These are phyloP conservation scores for Exophiala sp. DNA, from an alignment of 2,329 filamentous ascomycete species.

Conservation along the genomic window DNA sequence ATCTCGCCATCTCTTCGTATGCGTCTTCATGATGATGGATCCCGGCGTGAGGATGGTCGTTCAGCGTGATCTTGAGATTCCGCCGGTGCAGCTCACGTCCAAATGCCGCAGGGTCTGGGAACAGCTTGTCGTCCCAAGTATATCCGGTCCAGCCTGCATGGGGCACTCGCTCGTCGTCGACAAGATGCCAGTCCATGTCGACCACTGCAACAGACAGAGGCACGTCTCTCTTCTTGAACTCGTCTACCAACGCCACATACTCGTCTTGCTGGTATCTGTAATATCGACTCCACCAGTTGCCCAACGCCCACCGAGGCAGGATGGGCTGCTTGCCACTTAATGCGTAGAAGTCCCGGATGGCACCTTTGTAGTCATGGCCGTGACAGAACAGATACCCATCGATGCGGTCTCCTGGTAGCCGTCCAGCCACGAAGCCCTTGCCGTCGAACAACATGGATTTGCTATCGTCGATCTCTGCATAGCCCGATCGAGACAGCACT, in stretches of 20 bases:
- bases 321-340: slow-evolving; percentile 53
- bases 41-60: slow-evolving; percentile 58
- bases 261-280: slow-evolving; percentile 52
- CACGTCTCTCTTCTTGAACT: slow-evolving; percentile 47
- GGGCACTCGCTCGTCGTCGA: slow-evolving; percentile 43
- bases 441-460: slow-evolving; percentile 53
- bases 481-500: slow-evolving; percentile 48
- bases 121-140: slow-evolving; percentile 55
- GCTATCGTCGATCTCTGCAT: slow-evolving; percentile 50
- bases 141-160: slow-evolving; percentile 57
- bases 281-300: slow-evolving; percentile 63
- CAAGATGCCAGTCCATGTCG: slow-evolving; percentile 63
- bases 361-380: slow-evolving; percentile 51
- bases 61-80: slow-evolving; percentile 52
- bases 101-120: slow-evolving; percentile 52
- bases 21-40: slow-evolving; percentile 52
- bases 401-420: slow-evolving; percentile 37
- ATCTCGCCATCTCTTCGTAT: slow-evolving; percentile 51
- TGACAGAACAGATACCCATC: slow-evolving; percentile 58
- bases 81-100: slow-evolving; percentile 47
- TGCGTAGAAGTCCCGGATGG: slow-evolving; percentile 50
- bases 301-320: slow-evolving; percentile 53
- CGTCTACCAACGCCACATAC: slow-evolving; percentile 54
- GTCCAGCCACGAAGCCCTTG: slow-evolving; percentile 47
- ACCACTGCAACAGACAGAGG: slow-evolving; percentile 56